Percentiles rank a stretch among this genome's conserved stretches.
These are phyloP conservation scores for Xanthoconium separans DNA, from an alignment of 1,284 basidiomycete species.

Conservation along the genomic window DNA sequence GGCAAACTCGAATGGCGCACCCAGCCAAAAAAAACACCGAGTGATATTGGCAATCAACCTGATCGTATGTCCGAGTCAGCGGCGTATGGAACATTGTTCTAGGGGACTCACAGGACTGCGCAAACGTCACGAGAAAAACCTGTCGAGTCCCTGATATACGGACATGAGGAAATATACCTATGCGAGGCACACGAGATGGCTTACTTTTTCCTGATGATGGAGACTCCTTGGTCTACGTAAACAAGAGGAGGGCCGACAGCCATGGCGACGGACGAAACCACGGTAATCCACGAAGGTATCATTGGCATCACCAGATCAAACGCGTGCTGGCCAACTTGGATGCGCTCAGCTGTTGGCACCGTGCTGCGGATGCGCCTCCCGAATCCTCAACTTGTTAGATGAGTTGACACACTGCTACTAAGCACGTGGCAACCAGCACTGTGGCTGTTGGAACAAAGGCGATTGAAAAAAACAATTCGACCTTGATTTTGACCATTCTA, in stretches of 20 bases:
- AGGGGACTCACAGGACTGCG: conserved; percentile 61
- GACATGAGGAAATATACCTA: conserved; percentile 19
- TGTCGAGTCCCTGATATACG: conserved; percentile 62
- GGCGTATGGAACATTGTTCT: conserved; percentile 1
- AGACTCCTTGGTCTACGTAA: conserved; percentile 76
- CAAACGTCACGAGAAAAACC: conserved; percentile 85
- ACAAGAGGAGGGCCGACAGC: conserved; percentile 63
- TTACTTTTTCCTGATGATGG: conserved; percentile 70
- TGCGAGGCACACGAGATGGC: conserved; percentile 15
- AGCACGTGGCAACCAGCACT: conserved; percentile 9
- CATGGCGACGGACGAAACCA: conserved; percentile 49
- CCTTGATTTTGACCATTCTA: neutral
- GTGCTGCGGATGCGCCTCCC: conserved; percentile 12
- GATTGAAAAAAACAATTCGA: too few species aligned
- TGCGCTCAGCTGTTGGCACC: neutral
- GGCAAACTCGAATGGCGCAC: conserved; percentile 74
- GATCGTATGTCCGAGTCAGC: conserved; percentile 11
- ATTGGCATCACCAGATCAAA: conserved; percentile 3
- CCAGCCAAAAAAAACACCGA: conserved; percentile 87
- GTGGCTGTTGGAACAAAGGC: neutral
- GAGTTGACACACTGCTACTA: too few species aligned
- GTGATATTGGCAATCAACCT: conserved; percentile 81
- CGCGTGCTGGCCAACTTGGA: neutral
- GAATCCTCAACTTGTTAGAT: too few species aligned
- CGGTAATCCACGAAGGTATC: conserved; percentile 41